These are phyloP conservation scores for Boletus hoseneyae DNA, from an alignment of 1,284 basidiomycete genomes.

Conservation along the genomic window DNA sequence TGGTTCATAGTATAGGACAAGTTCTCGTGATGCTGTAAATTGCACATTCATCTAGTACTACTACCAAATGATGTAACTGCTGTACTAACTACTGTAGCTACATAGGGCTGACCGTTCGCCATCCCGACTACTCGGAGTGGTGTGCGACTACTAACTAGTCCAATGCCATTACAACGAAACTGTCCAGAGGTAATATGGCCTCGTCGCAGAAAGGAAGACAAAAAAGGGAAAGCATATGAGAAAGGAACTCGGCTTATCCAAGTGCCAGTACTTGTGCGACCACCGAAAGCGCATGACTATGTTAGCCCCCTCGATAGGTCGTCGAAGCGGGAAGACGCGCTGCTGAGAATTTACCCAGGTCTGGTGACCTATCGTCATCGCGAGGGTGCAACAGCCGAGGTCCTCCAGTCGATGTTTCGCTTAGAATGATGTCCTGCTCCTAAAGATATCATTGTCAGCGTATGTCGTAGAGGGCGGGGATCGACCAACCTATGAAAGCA, in stretches of 20 bases:
- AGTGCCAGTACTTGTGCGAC: too few species aligned
- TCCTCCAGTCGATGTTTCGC: constrained; percentile 10
- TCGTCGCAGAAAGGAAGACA: constrained; percentile 1
- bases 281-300: too few species aligned
- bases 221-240: too few species aligned
- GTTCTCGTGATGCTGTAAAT: too few species aligned
- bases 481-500: constrained; percentile 7
- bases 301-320: neutral
- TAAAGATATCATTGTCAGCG: constrained; percentile 8
- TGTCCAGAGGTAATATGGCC: constrained; percentile 2
- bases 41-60: too few species aligned
- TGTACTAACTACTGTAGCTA: too few species aligned
- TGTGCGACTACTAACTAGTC: neutral
- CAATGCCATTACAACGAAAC: constrained; percentile 1
- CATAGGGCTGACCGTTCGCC: neutral
- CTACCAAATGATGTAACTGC: too few species aligned
- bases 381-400: constrained; percentile 15
- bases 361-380: constrained; percentile 20
- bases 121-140: neutral
- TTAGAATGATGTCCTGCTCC: constrained; percentile 4
- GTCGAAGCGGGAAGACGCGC: neutral
- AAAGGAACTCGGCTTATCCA: too few species aligned
- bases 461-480: neutral
- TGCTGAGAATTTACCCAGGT: neutral
- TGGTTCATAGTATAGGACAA: neutral